These are phyloP conservation scores for Fusarium bactridioides DNA, from an alignment of 2,329 filamentous ascomycete genomes.

Conservation along the genomic window DNA sequence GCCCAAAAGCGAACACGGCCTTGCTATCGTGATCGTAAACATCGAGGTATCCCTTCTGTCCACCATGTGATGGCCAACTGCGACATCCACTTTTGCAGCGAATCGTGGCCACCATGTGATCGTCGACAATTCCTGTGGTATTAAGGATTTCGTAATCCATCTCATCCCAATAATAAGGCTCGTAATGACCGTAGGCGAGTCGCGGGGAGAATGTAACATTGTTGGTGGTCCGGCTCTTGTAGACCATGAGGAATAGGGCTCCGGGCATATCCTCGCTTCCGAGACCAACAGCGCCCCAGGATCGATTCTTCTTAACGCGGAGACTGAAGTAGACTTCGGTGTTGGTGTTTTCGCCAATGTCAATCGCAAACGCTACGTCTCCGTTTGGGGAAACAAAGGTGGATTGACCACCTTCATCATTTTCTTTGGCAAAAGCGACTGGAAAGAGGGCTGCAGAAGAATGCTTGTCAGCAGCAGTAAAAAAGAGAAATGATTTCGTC, in stretches of 20 bases:
- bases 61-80: constrained; percentile 52
- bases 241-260: constrained; percentile 63
- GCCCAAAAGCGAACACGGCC: constrained; percentile 66
- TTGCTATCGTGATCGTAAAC: constrained; percentile 55
- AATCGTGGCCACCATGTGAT: constrained; percentile 58
- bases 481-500: not conserved
- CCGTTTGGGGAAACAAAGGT: constrained; percentile 55
- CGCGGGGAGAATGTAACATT: constrained; percentile 66
- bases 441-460: constrained; percentile 38
- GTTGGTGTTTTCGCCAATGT: constrained; percentile 55
- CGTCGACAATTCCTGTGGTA: constrained; percentile 58
- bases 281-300: constrained; percentile 65
- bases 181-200: constrained; percentile 57
- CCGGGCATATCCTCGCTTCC: constrained; percentile 61
- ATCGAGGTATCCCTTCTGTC: constrained; percentile 55
- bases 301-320: constrained; percentile 53
- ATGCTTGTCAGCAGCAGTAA: not conserved
- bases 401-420: constrained; percentile 47
- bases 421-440: constrained; percentile 36
- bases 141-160: constrained; percentile 55
- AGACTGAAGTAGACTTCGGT: constrained; percentile 64
- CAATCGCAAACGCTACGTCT: constrained; percentile 58
- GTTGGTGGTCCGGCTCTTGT: constrained; percentile 54
- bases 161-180: constrained; percentile 57
- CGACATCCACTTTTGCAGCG: constrained; percentile 61